Conservation (phyloP, 164 flowering plant genomes). For the Brasenia schreberi region DNA sequence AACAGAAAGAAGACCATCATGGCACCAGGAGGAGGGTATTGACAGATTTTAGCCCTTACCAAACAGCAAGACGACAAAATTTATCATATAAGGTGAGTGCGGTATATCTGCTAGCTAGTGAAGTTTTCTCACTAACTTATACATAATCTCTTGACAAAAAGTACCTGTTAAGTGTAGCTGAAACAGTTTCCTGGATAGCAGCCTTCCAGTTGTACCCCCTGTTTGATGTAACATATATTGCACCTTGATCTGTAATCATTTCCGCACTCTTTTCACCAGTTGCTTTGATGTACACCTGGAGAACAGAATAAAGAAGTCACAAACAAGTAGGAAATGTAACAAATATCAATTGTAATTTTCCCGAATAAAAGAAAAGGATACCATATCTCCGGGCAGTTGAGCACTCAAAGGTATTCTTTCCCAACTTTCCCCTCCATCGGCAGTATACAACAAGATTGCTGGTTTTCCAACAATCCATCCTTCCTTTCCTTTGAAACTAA, state of each 20-base stretch:
- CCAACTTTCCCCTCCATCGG: constrained; percentile 91
- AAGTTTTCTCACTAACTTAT: too few relatives aligned
- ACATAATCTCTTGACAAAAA: constrained; percentile 4
- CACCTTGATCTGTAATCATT: constrained; percentile 97
- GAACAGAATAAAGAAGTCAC: background rate
- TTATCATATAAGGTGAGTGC: too few relatives aligned
- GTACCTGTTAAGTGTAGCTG: constrained; percentile 93
- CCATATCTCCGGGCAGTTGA: constrained; percentile 97
- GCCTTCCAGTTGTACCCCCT: constrained; percentile 97
- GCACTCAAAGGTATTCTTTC: constrained; percentile 75
- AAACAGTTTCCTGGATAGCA: constrained; percentile 94
- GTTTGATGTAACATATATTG: constrained; percentile 83
- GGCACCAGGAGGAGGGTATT: too few relatives aligned
- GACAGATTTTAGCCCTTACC: too few relatives aligned
- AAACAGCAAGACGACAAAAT: too few relatives aligned
- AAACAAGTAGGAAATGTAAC: background rate
- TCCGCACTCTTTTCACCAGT: constrained; percentile 95
- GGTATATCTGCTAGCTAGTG: too few relatives aligned
- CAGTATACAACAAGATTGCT: constrained; percentile 74
- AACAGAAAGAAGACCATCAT: too few relatives aligned
- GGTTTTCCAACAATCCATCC: constrained; percentile 99
- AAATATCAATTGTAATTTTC: background rate
- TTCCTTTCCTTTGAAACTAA: constrained; percentile 85
- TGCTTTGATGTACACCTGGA: constrained; percentile 84
- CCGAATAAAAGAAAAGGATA: constrained; percentile 6